Base-by-base conservation (phyloP, 805 yeast genomes). In the Candida suzukii region DNA sequence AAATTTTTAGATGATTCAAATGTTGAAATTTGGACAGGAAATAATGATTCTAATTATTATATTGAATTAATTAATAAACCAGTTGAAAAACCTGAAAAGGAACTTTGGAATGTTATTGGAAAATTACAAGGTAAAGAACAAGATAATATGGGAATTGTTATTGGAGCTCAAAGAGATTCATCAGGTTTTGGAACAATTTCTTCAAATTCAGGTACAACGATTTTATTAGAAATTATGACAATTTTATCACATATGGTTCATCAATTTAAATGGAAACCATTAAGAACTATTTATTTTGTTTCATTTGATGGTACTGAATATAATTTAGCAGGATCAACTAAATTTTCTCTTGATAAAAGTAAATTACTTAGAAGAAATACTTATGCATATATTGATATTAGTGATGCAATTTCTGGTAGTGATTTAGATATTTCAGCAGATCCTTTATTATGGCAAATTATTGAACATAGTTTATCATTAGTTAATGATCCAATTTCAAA, bases 81-180 rank as follows among this genome's bases (percentile, higher is more conserved):
- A 9, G 65, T 67, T 2, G 62, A 67, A 43, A 57, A 78, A 53
- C 64, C 73, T 32, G 60, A 73, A 4, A 95, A 91, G 47, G 74
- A 76, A 17, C 66, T 83, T 3, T 80, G 93, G 86, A 86, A 88
- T 54, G 77, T 90, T 1, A 56, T 87, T 22, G 95, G 91, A 2
- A 74, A 80, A 35, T 76, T 90, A 19, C 70, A 73, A 27, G 97
- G 97, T 12, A 65, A 80, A 37, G 97, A 91, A 55, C 95, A 87
- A 61, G 65, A 68, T 18, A 86, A 77, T 18, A 73, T 76, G 48
- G 87, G 86, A 0, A 63, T 91, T 4, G 67, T 90, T 2, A 75
- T 91, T 42, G 96, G 95, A 1, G 88, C 96, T 0, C 74, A 83
- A 4, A 67, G 96, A 49, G 96, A 88, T 55, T 68, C 95, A 0